These are phyloP conservation scores for Clarireedia monteithiana DNA, from an alignment of 2,329 filamentous ascomycete species.

Conservation along the genomic window DNA sequence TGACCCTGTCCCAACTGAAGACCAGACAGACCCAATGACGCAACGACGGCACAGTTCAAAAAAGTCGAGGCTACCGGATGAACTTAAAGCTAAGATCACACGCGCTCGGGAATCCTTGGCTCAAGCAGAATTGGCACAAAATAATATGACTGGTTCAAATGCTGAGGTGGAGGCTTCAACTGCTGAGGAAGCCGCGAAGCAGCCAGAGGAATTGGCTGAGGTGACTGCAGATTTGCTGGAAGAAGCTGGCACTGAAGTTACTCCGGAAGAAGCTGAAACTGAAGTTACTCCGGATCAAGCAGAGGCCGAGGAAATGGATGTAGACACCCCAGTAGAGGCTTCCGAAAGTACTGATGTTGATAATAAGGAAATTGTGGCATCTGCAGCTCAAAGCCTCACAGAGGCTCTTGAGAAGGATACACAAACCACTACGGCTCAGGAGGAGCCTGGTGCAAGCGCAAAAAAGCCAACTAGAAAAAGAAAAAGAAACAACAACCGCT, in stretches of 20 bases:
- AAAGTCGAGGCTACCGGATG: too few relatives aligned
- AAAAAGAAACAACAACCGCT: conserved; percentile 20
- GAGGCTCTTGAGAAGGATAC: neutral
- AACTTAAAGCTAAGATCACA: neutral
- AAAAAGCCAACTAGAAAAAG: conserved; percentile 17
- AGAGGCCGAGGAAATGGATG: neutral
- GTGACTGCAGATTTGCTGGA: too few relatives aligned
- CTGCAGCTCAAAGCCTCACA: neutral
- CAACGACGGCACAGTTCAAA: too few relatives aligned
- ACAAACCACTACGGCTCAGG: conserved; percentile 4
- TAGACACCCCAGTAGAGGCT: neutral
- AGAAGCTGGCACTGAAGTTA: too few relatives aligned
- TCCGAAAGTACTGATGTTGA: neutral
- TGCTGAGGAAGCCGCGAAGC: neutral
- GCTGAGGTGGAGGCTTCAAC: neutral
- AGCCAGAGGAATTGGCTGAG: too few relatives aligned
- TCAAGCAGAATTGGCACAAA: neutral
- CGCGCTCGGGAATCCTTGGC: neutral
- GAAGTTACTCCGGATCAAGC: neutral
- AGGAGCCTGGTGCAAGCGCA: neutral
- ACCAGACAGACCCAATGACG: too few relatives aligned
- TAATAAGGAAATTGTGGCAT: neutral
- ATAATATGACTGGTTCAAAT: neutral
- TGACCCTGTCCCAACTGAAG: too few relatives aligned
- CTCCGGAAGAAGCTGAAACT: neutral